Base-by-base conservation (phyloP, 371 early-diverging fungal genomes). In the Mucor circinelloides region DNA sequence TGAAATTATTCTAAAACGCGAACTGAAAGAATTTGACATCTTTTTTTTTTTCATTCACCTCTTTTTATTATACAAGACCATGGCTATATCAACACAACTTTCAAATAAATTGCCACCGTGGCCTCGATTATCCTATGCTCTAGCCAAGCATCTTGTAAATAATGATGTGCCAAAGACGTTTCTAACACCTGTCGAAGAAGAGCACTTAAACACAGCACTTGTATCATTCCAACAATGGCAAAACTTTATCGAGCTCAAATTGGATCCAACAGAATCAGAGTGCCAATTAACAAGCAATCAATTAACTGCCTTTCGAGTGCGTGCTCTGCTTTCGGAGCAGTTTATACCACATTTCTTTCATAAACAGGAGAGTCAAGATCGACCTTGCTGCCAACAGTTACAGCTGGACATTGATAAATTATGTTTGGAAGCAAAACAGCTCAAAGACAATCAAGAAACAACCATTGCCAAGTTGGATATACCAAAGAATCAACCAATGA, bases 291-390 rank as follows among this genome's bases (percentile, higher is more conserved):
- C 19, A 5, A 19, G 23, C 4, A 23, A 59, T 27, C 59, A 66
- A 38, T 32, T 64, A 40, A 48, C 87, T 13, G 86, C 87, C 17
- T 85, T 88, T 69, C 87, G 90, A 32, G 85, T 86, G 44, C 84
- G 93, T 50, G 71, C 87, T 23, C 87, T 90, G 82, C 81, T 93
- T 15, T 88, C 85, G 65, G 93, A 93, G 69, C 90, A 91, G 61
- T 72, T 87, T 60, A 74, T 87, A 28, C 78, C 88, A 15, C 69
- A 72, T 62, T 25, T 90, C 58, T 83, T 73, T 64, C 67, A 70
- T 9, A 50, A 50, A 7, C 12, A 23, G 0, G 25, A 21, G 8
- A 15, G 6, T 23, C 61, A 77, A 63, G 73, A 80, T 59, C 34
- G 72, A 62, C 68, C 69, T 31, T 74, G 85, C 62, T 75, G 81